Evolutionary conservation across 305 asterid species (phyloP), one percentile per base, ranked within the genome.

Genomic region (Nicotiana rustica): DNA sequence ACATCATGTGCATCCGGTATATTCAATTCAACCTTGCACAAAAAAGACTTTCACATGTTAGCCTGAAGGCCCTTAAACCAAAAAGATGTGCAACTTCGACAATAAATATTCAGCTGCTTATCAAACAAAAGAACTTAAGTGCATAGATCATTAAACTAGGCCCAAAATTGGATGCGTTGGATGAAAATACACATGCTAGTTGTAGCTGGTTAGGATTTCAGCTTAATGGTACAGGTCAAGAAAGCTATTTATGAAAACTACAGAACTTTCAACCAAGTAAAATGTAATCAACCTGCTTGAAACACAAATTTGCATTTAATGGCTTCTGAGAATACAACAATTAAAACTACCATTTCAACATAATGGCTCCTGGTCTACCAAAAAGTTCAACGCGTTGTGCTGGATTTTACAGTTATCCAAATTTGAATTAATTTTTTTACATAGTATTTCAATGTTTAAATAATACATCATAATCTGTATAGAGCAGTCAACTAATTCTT

Each of bases 1-100:
- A 92, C 94, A 83, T 94, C 97, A 57, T 90, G 84, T 82, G 91
- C 94, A 85, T 89, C 91, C 7, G 89, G 88, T 81, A 90, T 87
- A 49, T 59, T 92, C 90, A 92, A 86, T 79, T 90, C 93, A 84
- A 93, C 92, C 99, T 94, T 83, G 82, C 78, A 49, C 41, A 88
- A 49, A 80, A 83, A 79, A 82, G 79, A 85, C 35, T 55, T 41
- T 17, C 76, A 81, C 65, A 79, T 68, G 82, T 71, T 78, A 85
- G 91, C 47, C 64, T 77, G 17, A 52, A 56, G 49, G 15, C 83
- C 49, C 31, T 67, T 29, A 21, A 41, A 18, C 15, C 29, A n/a
- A 80, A 12, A 18, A 61, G n/a, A 49, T 73, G 52, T 73, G 62
- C 25, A 47, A 73, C 79, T 21, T 21, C 62, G 0, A 49, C 64